phyloP scores from a whole-genome alignment of 805 yeast genomes.

The Hyphopichia homilentoma region DNA sequence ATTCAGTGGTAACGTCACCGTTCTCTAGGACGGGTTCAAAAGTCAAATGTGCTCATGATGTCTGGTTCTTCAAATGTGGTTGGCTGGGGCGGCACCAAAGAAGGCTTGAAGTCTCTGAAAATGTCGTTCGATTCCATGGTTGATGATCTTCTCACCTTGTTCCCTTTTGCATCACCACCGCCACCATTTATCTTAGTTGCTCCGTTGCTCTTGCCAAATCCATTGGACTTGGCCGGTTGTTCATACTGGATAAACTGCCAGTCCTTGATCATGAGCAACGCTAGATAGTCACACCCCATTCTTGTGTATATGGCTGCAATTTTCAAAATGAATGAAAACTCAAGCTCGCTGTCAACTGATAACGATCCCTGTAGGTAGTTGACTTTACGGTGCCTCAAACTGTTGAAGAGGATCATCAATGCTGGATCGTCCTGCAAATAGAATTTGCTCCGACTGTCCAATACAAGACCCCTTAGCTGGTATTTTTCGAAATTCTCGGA shows the following conservation, averaged over 20 bases:
- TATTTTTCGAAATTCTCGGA: conserved; percentile 15
- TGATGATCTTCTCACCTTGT: conserved; percentile 3
- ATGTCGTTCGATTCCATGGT: conserved; percentile 4
- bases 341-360: conserved; percentile 42
- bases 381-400: conserved; percentile 51
- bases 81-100: conserved; percentile 30
- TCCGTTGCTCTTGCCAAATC: too few relatives aligned
- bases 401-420: conserved; percentile 59
- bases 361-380: conserved; percentile 50
- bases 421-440: conserved; percentile 80
- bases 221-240: too few relatives aligned
- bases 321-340: conserved; percentile 58
- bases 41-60: conserved; percentile 62
- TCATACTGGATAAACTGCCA: conserved; percentile 55
- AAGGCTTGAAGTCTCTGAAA: conserved; percentile 12
- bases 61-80: conserved; percentile 66
- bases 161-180: background rate
- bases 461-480: conserved; percentile 6
- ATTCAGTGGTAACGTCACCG: too few relatives aligned
- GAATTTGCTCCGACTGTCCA: conserved; percentile 15
- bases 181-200: background rate
- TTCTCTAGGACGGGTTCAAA: too few relatives aligned
- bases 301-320: conserved; percentile 67
- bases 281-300: conserved; percentile 89
- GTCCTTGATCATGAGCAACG: conserved; percentile 55